Evolutionary conservation across 371 early-diverging fungal genomes (phyloP).

Genomic region (Mortierella sp.): DNA sequence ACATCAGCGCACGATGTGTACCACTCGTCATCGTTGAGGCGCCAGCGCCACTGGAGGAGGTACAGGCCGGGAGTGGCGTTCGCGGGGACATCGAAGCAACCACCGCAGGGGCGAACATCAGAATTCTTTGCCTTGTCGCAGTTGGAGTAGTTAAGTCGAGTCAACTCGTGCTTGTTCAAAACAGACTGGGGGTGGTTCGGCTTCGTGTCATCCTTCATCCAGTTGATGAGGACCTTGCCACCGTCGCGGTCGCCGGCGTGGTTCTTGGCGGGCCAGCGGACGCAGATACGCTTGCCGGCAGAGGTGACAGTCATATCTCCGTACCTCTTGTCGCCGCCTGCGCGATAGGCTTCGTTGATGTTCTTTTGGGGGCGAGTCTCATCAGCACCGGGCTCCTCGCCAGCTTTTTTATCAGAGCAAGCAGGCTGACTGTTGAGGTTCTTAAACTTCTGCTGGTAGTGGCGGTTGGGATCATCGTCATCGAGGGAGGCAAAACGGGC

Average conservation of each 20-base stretch:
- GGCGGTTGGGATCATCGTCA: constrained; percentile 12
- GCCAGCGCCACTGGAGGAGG: constrained; percentile 32
- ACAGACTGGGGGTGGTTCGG: constrained; percentile 15
- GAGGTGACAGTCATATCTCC: constrained; percentile 60
- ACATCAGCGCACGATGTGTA: constrained; percentile 30
- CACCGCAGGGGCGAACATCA: constrained; percentile 24
- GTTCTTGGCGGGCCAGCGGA: constrained; percentile 66
- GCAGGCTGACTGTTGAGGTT: constrained; percentile 10
- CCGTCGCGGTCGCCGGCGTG: constrained; percentile 11
- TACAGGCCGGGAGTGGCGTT: constrained; percentile 17
- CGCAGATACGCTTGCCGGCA: constrained; percentile 66
- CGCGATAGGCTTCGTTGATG: too few species aligned
- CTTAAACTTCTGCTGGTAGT: constrained; percentile 17
- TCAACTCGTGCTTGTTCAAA: constrained; percentile 11
- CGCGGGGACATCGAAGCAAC: constrained; percentile 25
- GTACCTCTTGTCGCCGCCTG: too few species aligned
- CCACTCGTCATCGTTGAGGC: constrained; percentile 21
- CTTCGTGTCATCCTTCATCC: constrained; percentile 1
- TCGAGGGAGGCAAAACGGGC: constrained; percentile 22
- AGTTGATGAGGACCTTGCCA: constrained; percentile 26
- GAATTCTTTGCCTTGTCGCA: constrained; percentile 14
- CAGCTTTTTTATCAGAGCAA: constrained; percentile 15
- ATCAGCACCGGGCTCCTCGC: constrained; percentile 18
- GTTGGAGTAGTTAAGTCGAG: constrained; percentile 15
- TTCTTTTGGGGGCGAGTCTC: constrained; percentile 26